A percentile compares a stretch with the other conserved stretches of the same genome.
Evolutionary conservation across 495 filamentous ascomycete genomes (phyloP).

Genomic region (Corynascus novoguineensis): DNA sequence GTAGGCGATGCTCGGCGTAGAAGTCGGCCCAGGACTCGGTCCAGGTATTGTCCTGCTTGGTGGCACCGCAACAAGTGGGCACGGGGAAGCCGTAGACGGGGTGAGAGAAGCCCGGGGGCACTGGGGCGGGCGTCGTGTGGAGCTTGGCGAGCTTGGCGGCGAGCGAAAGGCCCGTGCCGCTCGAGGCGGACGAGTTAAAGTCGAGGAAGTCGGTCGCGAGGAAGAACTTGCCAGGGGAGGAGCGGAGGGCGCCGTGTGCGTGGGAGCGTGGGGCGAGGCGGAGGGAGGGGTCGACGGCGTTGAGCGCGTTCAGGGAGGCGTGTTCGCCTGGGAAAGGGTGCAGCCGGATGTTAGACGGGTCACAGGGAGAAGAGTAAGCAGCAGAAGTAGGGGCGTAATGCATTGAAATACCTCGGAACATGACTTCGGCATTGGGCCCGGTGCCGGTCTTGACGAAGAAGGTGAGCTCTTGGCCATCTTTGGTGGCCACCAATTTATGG

Average conservation of each 20-base stretch:
- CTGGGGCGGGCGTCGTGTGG: constrained; percentile 69
- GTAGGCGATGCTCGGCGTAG: constrained; percentile 67
- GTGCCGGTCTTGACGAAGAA: constrained; percentile 81
- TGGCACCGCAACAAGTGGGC: constrained; percentile 78
- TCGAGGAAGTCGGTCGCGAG: constrained; percentile 80
- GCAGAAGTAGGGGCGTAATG: not conserved
- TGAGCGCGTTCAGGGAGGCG: constrained; percentile 75
- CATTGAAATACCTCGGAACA: constrained; percentile 63
- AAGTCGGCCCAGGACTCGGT: constrained; percentile 72
- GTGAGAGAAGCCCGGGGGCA: constrained; percentile 51
- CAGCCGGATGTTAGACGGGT: not conserved
- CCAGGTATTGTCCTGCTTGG: constrained; percentile 69
- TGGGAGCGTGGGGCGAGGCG: constrained; percentile 73
- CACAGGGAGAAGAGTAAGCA: not conserved
- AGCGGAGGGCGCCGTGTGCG: constrained; percentile 58
- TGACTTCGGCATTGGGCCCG: constrained; percentile 58
- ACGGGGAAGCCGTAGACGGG: constrained; percentile 76
- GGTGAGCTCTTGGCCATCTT: constrained; percentile 48
- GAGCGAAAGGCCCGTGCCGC: constrained; percentile 48
- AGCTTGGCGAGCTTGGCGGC: constrained; percentile 72
- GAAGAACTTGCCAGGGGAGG: constrained; percentile 52
- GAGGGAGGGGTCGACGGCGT: constrained; percentile 61
- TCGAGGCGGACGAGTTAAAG: constrained; percentile 41
- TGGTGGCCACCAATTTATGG: constrained; percentile 53
- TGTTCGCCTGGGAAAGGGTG: constrained; percentile 58